Base-by-base conservation (phyloP, 192 early-diverging fungal species). In the Mortierella antarctica region DNA sequence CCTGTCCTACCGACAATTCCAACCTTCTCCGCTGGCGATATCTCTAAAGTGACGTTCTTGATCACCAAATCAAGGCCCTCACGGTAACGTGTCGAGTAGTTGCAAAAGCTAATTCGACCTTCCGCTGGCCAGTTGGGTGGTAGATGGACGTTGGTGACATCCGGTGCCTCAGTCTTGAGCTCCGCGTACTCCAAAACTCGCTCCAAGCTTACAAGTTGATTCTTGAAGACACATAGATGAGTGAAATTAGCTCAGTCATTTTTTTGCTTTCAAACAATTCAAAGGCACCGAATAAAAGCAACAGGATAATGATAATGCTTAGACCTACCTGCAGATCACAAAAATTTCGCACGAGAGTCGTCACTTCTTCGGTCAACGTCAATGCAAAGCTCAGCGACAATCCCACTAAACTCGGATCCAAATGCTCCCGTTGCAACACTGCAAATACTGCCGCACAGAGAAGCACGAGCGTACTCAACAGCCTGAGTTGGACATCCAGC, bases 1-100 rank as follows among this genome's bases (percentile, higher is more conserved):
- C 87, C 87, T 41, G 87, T 88, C 4, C 87, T 64, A 13, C 96
- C 96, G n/a, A 97, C 95, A 14, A 98, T 91, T 13, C 96, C 97
- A 75, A 99, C 93, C 68, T 94, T 96, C 76, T 89, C 85, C 40
- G 71, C 63, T 7, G 90, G 82, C 3, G 81, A 68, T 41, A 96
- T 89, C 0, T 58, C 52, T 41, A 97, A 86, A 7, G 86, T 85
- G 17, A 99, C 74, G 40, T 86, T 82, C 65, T 91, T 94, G 21
- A 98, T 83, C 8, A 98, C 96, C 9, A 89, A 88, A 48, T 88
- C 85, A 5, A 81, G 60, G 9, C 90, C 91, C 41, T 89, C 86
- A 13, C 91, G 87, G 65, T 99, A 98, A 49, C 91, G 88, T 51
- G 95, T 83, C n/a, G 88, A 83, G 18, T 98, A 85, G 57, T 94